phyloP scores from a whole-genome alignment of 768 basidiomycete species.

The Cyclocybe cylindracea region DNA sequence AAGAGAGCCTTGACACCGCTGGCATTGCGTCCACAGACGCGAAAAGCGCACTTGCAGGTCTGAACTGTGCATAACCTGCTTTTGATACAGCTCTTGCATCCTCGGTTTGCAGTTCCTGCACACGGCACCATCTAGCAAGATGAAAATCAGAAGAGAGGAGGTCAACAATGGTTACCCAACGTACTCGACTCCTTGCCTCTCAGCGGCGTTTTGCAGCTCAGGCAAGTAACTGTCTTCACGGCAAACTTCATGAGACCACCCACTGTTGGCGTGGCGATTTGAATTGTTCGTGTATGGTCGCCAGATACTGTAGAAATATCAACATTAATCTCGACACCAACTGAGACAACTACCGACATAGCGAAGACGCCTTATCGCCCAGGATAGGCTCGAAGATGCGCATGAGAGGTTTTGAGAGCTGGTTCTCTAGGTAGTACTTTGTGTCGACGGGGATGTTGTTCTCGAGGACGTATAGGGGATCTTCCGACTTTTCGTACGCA shows the following conservation, averaged over 20 bases:
- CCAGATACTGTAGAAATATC: slow-evolving; percentile 70
- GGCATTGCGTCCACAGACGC: slow-evolving; percentile 97
- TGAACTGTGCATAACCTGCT: slow-evolving; percentile 77
- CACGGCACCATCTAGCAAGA: slow-evolving; percentile 78
- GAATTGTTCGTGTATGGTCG: slow-evolving; percentile 93
- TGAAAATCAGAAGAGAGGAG: not conserved
- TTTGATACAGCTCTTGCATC: slow-evolving; percentile 90
- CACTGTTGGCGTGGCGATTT: slow-evolving; percentile 94
- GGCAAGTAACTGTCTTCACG: slow-evolving; percentile 91
- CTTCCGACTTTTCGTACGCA: slow-evolving; percentile 98
- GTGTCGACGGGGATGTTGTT: slow-evolving; percentile 99
- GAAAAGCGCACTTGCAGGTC: slow-evolving; percentile 89
- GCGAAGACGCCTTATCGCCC: slow-evolving; percentile 84
- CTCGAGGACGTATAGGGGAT: slow-evolving; percentile 95
- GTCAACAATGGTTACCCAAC: slow-evolving; percentile 17
- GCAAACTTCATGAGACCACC: slow-evolving; percentile 99
- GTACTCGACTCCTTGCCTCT: slow-evolving; percentile 70
- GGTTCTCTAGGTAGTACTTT: slow-evolving; percentile 97
- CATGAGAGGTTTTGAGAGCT: slow-evolving; percentile 94
- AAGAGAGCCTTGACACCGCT: slow-evolving; percentile 96
- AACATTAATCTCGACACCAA: not conserved
- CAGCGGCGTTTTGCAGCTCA: slow-evolving; percentile 93
- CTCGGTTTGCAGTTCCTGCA: slow-evolving; percentile 91
- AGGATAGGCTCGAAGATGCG: slow-evolving; percentile 98
- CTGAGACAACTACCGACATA: slow-evolving; percentile 47